phyloP scores from a whole-genome alignment of 441 rosid genomes.

The Croton setiger region DNA sequence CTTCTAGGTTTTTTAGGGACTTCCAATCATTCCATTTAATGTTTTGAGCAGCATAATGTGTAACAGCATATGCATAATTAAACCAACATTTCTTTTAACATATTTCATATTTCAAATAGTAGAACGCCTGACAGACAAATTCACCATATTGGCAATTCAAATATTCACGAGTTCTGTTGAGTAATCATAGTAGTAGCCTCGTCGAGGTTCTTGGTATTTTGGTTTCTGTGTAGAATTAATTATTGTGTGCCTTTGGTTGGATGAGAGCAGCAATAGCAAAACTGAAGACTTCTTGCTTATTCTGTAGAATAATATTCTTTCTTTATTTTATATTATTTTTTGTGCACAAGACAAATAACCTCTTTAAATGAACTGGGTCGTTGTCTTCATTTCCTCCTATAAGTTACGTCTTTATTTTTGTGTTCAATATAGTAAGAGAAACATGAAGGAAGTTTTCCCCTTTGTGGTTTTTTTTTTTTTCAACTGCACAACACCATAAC shows the following conservation, averaged over 20 bases:
- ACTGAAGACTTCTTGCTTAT: neutral
- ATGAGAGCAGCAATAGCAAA: neutral
- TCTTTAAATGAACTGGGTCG: neutral
- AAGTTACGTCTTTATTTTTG: neutral
- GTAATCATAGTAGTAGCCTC: neutral
- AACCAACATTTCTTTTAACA: neutral
- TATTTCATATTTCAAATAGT: neutral
- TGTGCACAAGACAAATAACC: neutral
- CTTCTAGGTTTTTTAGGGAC: neutral
- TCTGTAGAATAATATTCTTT: neutral
- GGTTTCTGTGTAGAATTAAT: neutral
- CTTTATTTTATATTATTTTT: neutral
- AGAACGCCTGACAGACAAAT: neutral
- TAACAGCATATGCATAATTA: constrained; percentile 1
- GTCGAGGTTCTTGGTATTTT: no score
- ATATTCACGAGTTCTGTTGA: neutral
- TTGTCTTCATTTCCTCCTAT: neutral
- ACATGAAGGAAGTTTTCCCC: neutral
- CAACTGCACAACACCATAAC: neutral
- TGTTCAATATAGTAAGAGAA: neutral
- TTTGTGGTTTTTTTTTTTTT: neutral
- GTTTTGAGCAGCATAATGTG: neutral
- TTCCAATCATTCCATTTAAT: neutral
- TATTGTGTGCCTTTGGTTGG: constrained; percentile 4
- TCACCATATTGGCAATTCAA: neutral